Conservation (phyloP, 768 basidiomycete genomes). For the Termitomyces sp. region DNA sequence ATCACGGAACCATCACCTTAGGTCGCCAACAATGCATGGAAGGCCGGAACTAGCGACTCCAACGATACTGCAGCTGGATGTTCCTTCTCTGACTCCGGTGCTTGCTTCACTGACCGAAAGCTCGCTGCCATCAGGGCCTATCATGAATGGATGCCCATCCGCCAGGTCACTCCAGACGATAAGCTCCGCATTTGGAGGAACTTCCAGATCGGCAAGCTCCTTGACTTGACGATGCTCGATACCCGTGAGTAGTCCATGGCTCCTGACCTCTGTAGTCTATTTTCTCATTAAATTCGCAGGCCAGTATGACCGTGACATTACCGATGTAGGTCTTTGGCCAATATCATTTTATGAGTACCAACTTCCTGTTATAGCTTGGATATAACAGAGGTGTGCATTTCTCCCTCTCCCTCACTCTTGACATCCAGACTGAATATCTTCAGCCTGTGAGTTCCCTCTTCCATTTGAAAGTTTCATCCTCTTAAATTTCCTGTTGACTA, state of each 20-base stretch:
- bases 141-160: constrained; percentile 64
- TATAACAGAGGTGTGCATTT: neutral
- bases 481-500: neutral
- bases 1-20: neutral
- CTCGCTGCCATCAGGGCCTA: constrained; percentile 57
- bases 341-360: neutral
- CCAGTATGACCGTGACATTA: constrained; percentile 2
- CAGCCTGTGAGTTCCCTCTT: neutral
- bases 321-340: neutral
- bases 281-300: neutral
- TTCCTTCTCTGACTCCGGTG: constrained; percentile 49
- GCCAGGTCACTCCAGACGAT: constrained; percentile 54
- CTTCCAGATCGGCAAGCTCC: constrained; percentile 60
- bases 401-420: neutral
- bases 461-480: neutral
- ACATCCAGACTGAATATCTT: neutral
- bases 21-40: constrained; percentile 9
- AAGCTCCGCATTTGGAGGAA: constrained; percentile 62
- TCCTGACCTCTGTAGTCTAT: neutral
- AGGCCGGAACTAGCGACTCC: constrained; percentile 23
- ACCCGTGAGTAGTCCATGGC: constrained; percentile 38
- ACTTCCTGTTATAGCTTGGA: neutral
- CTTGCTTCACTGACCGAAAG: constrained; percentile 47
- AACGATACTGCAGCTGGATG: constrained; percentile 54
- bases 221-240: constrained; percentile 62